Percentiles rank a stretch among this genome's conserved stretches.
phyloP scores from a whole-genome alignment of 495 filamentous ascomycete genomes.

The Barbatosphaeria neglecta region DNA sequence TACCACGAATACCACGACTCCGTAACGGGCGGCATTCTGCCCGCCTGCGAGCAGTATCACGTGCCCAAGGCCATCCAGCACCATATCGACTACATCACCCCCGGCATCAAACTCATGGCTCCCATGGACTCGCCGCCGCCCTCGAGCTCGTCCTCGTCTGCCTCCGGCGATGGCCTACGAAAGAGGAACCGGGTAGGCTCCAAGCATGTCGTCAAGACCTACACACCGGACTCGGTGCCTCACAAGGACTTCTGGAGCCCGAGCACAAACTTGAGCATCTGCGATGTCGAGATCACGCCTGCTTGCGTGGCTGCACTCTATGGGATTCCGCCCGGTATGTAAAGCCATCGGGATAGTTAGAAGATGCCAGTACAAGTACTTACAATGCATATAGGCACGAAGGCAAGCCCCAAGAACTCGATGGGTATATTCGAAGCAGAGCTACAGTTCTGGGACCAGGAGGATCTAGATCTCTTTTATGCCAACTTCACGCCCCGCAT shows the following conservation, averaged over 20 bases:
- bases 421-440: conserved; percentile 19
- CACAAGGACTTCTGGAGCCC: not conserved
- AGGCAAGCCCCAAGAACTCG: conserved; percentile 6
- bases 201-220: not conserved
- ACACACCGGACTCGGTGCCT: not conserved
- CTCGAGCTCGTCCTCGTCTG: not conserved
- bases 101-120: conserved; percentile 29
- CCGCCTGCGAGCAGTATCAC: not conserved
- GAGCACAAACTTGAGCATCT: not conserved
- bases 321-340: conserved; percentile 1
- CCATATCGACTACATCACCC: conserved; percentile 15
- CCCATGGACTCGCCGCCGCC: not conserved
- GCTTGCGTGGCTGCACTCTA: conserved; percentile 4
- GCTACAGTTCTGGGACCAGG: conserved; percentile 29
- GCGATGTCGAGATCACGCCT: conserved; percentile 1
- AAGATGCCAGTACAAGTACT: too few relatives aligned
- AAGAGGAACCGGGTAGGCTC: conserved; percentile 1
- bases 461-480: conserved; percentile 1
- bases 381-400: conserved; percentile 3
- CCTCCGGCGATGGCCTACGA: not conserved
- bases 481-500: conserved; percentile 5
- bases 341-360: too few relatives aligned
- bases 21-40: conserved; percentile 3
- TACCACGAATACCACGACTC: conserved; percentile 41
- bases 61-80: not conserved